A percentile compares a stretch with the other conserved stretches of the same genome.
These are phyloP conservation scores for Aspergillus flavus DNA, from an alignment of 2,329 filamentous ascomycete species.

Conservation along the genomic window DNA sequence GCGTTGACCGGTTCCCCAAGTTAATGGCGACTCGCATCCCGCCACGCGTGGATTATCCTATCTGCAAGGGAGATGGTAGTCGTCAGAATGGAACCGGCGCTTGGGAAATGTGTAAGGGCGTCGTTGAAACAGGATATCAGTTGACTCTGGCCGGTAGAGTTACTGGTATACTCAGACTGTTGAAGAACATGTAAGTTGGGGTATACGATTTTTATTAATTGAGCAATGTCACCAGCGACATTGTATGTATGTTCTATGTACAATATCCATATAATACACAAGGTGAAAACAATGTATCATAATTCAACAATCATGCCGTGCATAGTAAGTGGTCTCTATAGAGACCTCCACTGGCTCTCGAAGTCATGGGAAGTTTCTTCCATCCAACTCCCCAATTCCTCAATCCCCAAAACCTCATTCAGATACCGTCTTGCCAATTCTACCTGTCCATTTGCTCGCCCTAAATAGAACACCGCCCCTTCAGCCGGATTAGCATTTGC, in stretches of 20 bases:
- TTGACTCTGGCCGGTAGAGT: conserved; percentile 45
- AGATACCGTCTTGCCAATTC: conserved; percentile 27
- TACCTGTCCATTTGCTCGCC: conserved; percentile 21
- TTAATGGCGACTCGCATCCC: conserved; percentile 75
- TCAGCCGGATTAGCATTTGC: conserved; percentile 16
- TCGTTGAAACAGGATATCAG: conserved; percentile 51
- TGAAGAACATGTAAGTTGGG: conserved; percentile 39
- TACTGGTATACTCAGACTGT: conserved; percentile 39
- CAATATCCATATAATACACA: conserved; percentile 6
- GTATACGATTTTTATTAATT: conserved; percentile 2
- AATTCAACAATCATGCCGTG: background rate
- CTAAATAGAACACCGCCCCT: conserved; percentile 31
- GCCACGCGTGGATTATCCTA: conserved; percentile 76
- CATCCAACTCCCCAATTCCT: conserved; percentile 28
- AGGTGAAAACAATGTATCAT: background rate
- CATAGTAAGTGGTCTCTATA: background rate
- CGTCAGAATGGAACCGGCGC: conserved; percentile 59
- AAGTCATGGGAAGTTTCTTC: conserved; percentile 24
- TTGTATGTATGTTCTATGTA: conserved; percentile 2
- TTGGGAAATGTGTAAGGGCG: conserved; percentile 58
- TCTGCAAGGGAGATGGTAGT: conserved; percentile 61
- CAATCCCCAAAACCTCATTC: conserved; percentile 28
- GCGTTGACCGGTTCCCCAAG: conserved; percentile 67
- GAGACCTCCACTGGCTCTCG: background rate
- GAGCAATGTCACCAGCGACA: background rate